Conservation (phyloP, 495 filamentous ascomycete species). For the Hypoxylon cercidicola region DNA sequence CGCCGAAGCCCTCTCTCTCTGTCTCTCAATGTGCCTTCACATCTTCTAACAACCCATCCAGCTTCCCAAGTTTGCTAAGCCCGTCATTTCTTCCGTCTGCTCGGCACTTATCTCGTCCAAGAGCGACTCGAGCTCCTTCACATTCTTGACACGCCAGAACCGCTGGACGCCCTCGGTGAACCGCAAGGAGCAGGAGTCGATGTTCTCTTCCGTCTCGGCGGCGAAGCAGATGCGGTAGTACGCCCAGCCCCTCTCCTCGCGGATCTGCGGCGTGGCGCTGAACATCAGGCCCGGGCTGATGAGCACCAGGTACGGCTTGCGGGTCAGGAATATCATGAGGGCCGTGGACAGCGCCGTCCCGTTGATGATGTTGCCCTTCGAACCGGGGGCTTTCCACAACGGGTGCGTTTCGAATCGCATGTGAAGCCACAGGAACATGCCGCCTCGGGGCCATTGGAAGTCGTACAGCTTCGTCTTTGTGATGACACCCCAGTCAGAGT, state of each 20-base stretch:
- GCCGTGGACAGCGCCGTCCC: constrained; percentile 63
- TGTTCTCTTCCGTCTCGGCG: constrained; percentile 75
- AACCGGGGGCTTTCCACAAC: constrained; percentile 60
- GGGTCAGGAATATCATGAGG: constrained; percentile 78
- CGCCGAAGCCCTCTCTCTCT: background rate
- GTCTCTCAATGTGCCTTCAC: background rate
- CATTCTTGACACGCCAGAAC: constrained; percentile 79
- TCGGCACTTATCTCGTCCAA: constrained; percentile 38
- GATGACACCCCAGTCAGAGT: constrained; percentile 73
- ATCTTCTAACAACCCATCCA: constrained; percentile 49
- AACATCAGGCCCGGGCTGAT: constrained; percentile 77
- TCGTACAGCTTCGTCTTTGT: constrained; percentile 74
- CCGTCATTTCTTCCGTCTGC: constrained; percentile 21
- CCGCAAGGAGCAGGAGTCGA: constrained; percentile 65
- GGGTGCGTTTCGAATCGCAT: constrained; percentile 77
- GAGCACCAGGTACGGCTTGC: constrained; percentile 72
- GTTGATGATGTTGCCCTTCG: constrained; percentile 43
- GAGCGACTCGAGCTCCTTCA: constrained; percentile 68
- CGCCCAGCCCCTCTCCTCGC: constrained; percentile 64
- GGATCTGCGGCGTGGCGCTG: constrained; percentile 67
- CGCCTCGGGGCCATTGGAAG: constrained; percentile 83
- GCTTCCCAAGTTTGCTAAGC: constrained; percentile 34
- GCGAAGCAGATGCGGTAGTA: constrained; percentile 88
- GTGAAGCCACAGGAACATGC: constrained; percentile 92
- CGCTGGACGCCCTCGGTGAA: constrained; percentile 73